Base-by-base conservation (phyloP, 1,284 basidiomycete genomes). In the Ceratobasidium sp. region DNA sequence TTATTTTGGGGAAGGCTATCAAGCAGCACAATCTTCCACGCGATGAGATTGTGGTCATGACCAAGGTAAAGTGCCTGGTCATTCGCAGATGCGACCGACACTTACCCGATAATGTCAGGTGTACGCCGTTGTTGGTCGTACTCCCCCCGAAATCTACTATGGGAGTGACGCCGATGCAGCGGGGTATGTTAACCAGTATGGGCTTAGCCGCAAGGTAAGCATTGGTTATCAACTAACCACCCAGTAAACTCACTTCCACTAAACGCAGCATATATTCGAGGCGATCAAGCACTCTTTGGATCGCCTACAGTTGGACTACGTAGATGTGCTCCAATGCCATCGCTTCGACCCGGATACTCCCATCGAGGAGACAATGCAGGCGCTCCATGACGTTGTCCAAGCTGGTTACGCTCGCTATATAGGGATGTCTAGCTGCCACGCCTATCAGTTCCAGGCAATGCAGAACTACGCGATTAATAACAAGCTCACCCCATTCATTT, bases 131-230 rank as follows among this genome's bases (percentile, higher is more conserved):
- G 63, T 65, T 24, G 47, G 15, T 14, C 36, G 22, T 17, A 17
- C 50, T 22, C 53, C 9, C 9, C 14, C 14, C 14, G 53, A 54
- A 14, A 54, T 24, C 22, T 54, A 54, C n/a, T 54, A 29, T 54
- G 11, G 24, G 9, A 14, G 47, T 19, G 22, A 33, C 50, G 76
- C 75, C 22, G 62, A 64, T 8, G 62, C 36, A 15, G 22, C n/a
- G 17, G 62, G 62, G n/a, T 64, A 45, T 45, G 45, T 48, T 47
- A 84, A 84, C 75, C 83, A 83, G 74, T 75, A 80, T 31, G 83
- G 83, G 2, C 77, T 82, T 15, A 81, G 77, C 47, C 80, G 82
- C 53, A 82, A 82, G 78, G 81, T 81, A 60, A 4, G 57, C 4
- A 80, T 11, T 24, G 24, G 27, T n/a, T 31, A 19, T 27, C 15